Percentiles rank a stretch among this genome's conserved stretches.
These are phyloP conservation scores for Malus sieversii DNA, from an alignment of 306 rosid species.

Conservation along the genomic window DNA sequence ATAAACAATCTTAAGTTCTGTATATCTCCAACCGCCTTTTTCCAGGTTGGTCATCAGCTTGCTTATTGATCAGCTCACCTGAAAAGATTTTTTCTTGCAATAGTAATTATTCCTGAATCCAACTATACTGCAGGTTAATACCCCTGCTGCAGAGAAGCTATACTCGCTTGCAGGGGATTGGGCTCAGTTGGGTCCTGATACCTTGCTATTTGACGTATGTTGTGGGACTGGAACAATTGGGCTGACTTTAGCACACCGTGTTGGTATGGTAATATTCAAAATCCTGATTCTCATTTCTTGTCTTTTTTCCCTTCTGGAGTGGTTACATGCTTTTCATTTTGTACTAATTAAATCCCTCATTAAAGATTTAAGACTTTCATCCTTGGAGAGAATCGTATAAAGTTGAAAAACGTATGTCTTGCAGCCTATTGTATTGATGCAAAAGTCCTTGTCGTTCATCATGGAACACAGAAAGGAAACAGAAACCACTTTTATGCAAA, in stretches of 20 bases:
- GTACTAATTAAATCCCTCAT: not conserved
- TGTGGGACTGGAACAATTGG: constrained; percentile 99
- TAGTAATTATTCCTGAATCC: constrained; percentile 6
- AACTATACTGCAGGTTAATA: constrained; percentile 63
- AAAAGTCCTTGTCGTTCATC: not conserved
- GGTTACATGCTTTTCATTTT: not conserved
- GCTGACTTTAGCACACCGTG: constrained; percentile 89
- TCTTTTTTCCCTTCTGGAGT: not conserved
- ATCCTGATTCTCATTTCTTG: constrained; percentile 2
- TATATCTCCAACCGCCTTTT: constrained; percentile 95
- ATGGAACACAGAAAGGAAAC: not conserved
- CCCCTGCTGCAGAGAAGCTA: constrained; percentile 92
- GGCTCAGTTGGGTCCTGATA: constrained; percentile 86
- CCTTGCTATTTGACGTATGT: constrained; percentile 87
- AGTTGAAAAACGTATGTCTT: not conserved
- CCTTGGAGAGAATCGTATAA: not conserved
- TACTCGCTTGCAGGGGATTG: constrained; percentile 97
- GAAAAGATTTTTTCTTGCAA: not conserved
- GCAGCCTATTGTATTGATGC: not conserved
- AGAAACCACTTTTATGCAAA: not conserved
- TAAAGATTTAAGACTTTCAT: not conserved
- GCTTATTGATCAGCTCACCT: constrained; percentile 7
- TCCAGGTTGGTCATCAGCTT: constrained; percentile 50
- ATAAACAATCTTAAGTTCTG: constrained; percentile 70
- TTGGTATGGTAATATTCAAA: constrained; percentile 85